phyloP scores from a whole-genome alignment of 148 eudicot genomes.

The Tetragonia tetragonoides region DNA sequence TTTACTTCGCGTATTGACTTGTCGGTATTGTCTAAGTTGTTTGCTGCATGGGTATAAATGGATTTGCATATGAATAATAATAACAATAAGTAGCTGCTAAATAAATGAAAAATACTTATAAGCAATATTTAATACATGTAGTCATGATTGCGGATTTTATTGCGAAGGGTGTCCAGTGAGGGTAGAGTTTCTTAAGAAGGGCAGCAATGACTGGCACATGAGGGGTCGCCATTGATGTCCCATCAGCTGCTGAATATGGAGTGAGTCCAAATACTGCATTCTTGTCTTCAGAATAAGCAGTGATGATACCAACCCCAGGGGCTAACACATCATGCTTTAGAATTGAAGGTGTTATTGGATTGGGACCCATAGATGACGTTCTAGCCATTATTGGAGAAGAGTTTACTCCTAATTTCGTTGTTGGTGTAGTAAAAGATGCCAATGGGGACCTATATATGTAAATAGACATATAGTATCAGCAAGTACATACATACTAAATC shows the following conservation, averaged over 20 bases:
- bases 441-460: neutral
- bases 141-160: too few species aligned
- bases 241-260: slow-evolving; percentile 35
- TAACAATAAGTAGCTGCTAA: too few species aligned
- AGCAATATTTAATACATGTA: too few species aligned
- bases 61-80: too few species aligned
- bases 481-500: too few species aligned
- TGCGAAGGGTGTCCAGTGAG: too few species aligned
- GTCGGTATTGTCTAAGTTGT: too few species aligned
- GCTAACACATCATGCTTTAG: slow-evolving; percentile 71
- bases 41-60: too few species aligned
- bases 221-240: slow-evolving; percentile 82
- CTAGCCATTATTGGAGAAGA: slow-evolving; percentile 10
- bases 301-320: slow-evolving; percentile 63
- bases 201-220: slow-evolving; percentile 58
- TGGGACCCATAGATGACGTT: slow-evolving; percentile 72
- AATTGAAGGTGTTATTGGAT: slow-evolving; percentile 39
- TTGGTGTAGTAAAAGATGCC: neutral
- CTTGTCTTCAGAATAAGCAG: slow-evolving; percentile 36
- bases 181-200: too few species aligned
- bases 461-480: too few species aligned
- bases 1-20: too few species aligned
- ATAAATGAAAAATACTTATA: too few species aligned
- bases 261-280: slow-evolving; percentile 16
- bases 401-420: neutral